phyloP scores from a whole-genome alignment of 1,284 basidiomycete species.

The Meira miltonrushii region DNA sequence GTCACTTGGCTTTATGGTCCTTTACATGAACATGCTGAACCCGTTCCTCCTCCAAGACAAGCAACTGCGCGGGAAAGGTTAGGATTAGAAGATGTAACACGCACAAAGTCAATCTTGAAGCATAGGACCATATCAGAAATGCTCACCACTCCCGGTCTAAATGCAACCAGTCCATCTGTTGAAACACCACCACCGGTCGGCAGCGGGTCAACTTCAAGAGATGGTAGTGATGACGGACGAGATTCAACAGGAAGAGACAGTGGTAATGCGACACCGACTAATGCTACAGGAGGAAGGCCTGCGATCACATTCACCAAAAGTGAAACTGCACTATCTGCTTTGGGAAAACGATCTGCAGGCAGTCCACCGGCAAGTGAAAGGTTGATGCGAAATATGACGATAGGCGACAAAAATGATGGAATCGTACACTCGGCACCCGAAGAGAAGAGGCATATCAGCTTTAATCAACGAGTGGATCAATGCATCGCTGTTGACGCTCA shows the following conservation, averaged over 20 bases:
- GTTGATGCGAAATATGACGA: constrained; percentile 8
- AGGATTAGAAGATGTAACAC: constrained; percentile 54
- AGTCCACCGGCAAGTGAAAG: constrained; percentile 19
- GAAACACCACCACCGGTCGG: neutral
- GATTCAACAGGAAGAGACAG: constrained; percentile 38
- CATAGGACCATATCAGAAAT: constrained; percentile 88
- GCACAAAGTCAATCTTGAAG: constrained; percentile 78
- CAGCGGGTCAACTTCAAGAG: constrained; percentile 21
- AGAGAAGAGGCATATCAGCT: constrained; percentile 76
- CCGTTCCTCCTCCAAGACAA: constrained; percentile 58
- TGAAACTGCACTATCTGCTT: constrained; percentile 32
- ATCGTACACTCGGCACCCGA: neutral
- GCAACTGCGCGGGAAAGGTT: constrained; percentile 59
- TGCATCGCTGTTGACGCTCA: constrained; percentile 75
- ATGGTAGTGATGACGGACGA: constrained; percentile 48
- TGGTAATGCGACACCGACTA: constrained; percentile 43
- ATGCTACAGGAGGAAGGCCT: neutral
- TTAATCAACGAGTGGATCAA: constrained; percentile 97
- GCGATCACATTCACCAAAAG: constrained; percentile 33
- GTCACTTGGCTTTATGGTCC: constrained; percentile 99
- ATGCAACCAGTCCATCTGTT: constrained; percentile 16
- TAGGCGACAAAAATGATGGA: constrained; percentile 10
- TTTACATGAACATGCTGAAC: constrained; percentile 65
- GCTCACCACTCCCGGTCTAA: constrained; percentile 58
- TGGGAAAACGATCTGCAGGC: constrained; percentile 20